A percentile compares a stretch with the other conserved stretches of the same genome.
phyloP scores from a whole-genome alignment of 2,329 filamentous ascomycete species.

The Basipetospora chlamydospora region DNA sequence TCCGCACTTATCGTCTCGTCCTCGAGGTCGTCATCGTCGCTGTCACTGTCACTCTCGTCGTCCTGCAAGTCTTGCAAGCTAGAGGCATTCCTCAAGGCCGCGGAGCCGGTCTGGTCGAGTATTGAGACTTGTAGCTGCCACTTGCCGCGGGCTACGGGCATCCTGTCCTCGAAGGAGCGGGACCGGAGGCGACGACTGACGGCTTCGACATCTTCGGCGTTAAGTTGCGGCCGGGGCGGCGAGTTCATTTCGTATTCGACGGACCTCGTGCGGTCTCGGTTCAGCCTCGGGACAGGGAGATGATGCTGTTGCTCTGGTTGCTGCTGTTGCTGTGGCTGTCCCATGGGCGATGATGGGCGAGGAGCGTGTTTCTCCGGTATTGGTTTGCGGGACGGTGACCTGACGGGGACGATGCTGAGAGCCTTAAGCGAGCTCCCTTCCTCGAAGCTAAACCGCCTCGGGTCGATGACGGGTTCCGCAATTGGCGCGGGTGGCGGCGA shows the following conservation, averaged over 20 bases:
- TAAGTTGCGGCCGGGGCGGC: background rate
- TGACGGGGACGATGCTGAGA: background rate
- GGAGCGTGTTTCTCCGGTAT: too few relatives aligned
- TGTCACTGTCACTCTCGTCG: too few relatives aligned
- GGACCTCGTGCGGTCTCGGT: constrained; percentile 2
- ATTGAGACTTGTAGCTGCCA: constrained; percentile 5
- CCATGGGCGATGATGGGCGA: too few relatives aligned
- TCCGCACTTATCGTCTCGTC: too few relatives aligned
- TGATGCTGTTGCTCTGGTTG: too few relatives aligned
- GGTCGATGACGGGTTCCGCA: too few relatives aligned
- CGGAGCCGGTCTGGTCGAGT: constrained; percentile 5
- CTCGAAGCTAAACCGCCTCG: background rate
- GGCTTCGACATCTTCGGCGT: background rate
- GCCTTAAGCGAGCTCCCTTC: background rate
- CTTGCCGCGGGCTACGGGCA: background rate
- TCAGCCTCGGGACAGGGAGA: background rate
- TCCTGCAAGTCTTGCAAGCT: too few relatives aligned
- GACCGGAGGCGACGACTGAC: background rate
- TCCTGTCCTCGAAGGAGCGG: background rate
- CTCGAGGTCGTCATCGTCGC: too few relatives aligned
- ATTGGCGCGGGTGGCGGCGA: too few relatives aligned
- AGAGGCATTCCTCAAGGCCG: too few relatives aligned
- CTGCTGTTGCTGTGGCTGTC: background rate
- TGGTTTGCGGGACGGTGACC: background rate
- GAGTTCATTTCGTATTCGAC: background rate